A percentile compares a stretch with the other conserved stretches of the same genome.
Evolutionary conservation across 2,329 filamentous ascomycete species (phyloP).

Genomic region (Lachnellula occidentalis): DNA sequence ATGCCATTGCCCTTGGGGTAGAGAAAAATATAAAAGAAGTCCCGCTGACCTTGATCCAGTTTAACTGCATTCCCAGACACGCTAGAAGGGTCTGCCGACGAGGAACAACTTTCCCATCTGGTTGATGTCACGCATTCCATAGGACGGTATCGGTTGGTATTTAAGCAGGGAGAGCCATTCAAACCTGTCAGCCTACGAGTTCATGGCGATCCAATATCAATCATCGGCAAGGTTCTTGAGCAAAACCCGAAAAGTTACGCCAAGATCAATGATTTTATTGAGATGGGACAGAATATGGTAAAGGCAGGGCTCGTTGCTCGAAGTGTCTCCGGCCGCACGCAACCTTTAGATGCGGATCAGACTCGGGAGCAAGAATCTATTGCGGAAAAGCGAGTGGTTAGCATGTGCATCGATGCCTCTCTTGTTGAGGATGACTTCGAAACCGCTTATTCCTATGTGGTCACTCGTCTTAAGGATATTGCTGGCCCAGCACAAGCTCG

Average conservation of each 20-base stretch:
- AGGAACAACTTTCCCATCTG: conserved; percentile 56
- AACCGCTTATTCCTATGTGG: conserved; percentile 78
- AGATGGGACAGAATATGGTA: conserved; percentile 63
- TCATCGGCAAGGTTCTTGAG: conserved; percentile 67
- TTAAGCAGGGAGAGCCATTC: conserved; percentile 77
- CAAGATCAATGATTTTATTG: conserved; percentile 65
- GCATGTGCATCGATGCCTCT: conserved; percentile 76
- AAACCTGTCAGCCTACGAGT: conserved; percentile 73
- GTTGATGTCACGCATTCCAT: conserved; percentile 69
- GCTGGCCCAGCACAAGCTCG: conserved; percentile 26
- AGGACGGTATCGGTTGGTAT: conserved; percentile 69
- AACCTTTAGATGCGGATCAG: conserved; percentile 2
- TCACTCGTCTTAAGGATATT: conserved; percentile 56
- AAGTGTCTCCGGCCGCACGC: conserved; percentile 11
- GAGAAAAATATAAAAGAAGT: not conserved
- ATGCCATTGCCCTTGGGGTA: conserved; percentile 29
- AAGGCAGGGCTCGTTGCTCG: conserved; percentile 45
- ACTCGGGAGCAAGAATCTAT: conserved; percentile 31
- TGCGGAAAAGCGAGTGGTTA: conserved; percentile 63
- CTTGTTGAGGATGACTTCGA: conserved; percentile 76
- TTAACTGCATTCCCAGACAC: conserved; percentile 58
- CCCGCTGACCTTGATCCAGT: conserved; percentile 36
- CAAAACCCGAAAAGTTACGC: conserved; percentile 73
- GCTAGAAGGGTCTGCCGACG: conserved; percentile 46
- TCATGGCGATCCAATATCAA: conserved; percentile 66